These are phyloP conservation scores for Sophora flavescens DNA, from an alignment of 306 rosid genomes.

Conservation along the genomic window DNA sequence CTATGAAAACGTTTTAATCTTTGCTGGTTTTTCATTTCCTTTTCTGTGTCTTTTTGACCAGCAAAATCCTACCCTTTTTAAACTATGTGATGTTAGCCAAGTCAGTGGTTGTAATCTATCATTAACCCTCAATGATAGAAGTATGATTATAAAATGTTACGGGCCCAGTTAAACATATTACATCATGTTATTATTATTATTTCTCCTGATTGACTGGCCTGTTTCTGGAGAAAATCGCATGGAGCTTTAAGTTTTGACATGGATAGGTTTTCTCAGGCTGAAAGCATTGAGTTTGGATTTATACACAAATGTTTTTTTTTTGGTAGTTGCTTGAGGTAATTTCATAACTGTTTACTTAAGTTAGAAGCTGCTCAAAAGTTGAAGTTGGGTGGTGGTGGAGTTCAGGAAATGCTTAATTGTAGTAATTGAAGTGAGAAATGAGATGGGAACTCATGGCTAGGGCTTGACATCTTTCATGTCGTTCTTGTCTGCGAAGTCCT, in stretches of 20 bases:
- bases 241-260: not conserved
- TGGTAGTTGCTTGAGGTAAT: constrained; percentile 1
- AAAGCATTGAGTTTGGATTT: not conserved
- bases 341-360: not conserved
- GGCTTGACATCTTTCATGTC: constrained; percentile 13
- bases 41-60: not conserved
- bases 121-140: constrained; percentile 8
- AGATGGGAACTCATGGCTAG: constrained; percentile 7
- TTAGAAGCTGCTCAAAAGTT: constrained; percentile 22
- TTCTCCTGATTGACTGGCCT: constrained; percentile 20
- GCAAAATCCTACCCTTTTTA: constrained; percentile 19
- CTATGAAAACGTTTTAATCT: constrained; percentile 26
- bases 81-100: constrained; percentile 1
- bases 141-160: constrained; percentile 24
- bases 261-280: constrained; percentile 12
- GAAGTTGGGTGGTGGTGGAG: not conserved
- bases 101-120: constrained; percentile 40
- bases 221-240: constrained; percentile 20
- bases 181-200: constrained; percentile 7
- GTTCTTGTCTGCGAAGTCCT: constrained; percentile 33
- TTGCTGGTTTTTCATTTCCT: constrained; percentile 28
- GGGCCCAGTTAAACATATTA: constrained; percentile 7
- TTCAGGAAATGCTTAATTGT: not conserved
- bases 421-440: not conserved
- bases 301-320: not conserved